phyloP scores from a whole-genome alignment of 768 basidiomycete species.

The Paxillus rubicundulus region DNA sequence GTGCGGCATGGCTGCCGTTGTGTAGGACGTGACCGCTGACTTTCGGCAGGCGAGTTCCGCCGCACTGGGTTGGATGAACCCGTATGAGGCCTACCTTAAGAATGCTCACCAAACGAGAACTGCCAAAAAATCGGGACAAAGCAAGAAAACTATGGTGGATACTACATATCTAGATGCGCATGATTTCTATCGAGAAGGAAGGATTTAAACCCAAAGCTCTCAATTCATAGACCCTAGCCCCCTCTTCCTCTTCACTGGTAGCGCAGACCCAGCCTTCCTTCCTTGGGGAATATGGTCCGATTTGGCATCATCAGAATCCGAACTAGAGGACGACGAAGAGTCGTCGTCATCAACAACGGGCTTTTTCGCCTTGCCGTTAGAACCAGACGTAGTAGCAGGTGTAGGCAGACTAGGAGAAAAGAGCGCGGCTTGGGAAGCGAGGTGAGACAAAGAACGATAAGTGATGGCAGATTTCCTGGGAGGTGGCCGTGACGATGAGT shows the following conservation, averaged over 20 bases:
- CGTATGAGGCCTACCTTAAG: too few species aligned
- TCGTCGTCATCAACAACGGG: conserved; percentile 20
- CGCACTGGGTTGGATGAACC: too few species aligned
- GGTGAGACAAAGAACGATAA: conserved; percentile 53
- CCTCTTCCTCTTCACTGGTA: conserved; percentile 27
- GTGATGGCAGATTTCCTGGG: conserved; percentile 8
- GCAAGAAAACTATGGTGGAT: too few species aligned
- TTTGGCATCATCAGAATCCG: conserved; percentile 33
- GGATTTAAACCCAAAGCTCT: not conserved
- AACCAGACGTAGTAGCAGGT: conserved; percentile 29
- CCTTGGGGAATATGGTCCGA: conserved; percentile 60
- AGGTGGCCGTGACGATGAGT: conserved; percentile 11
- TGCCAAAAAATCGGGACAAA: too few species aligned
- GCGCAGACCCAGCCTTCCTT: conserved; percentile 49
- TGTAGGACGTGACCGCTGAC: too few species aligned
- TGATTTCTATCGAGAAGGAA: not conserved
- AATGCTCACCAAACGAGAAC: too few species aligned
- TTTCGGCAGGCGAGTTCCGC: too few species aligned
- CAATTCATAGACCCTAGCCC: conserved; percentile 9
- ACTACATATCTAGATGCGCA: too few species aligned
- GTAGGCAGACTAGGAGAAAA: conserved; percentile 38
- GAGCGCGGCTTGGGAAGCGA: conserved; percentile 36
- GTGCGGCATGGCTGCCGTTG: too few species aligned
- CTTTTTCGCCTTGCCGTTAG: conserved; percentile 27
- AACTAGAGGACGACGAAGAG: conserved; percentile 41